Base-by-base conservation (phyloP, 2,329 filamentous ascomycete species). In the Drechslerella coelobrocha region DNA sequence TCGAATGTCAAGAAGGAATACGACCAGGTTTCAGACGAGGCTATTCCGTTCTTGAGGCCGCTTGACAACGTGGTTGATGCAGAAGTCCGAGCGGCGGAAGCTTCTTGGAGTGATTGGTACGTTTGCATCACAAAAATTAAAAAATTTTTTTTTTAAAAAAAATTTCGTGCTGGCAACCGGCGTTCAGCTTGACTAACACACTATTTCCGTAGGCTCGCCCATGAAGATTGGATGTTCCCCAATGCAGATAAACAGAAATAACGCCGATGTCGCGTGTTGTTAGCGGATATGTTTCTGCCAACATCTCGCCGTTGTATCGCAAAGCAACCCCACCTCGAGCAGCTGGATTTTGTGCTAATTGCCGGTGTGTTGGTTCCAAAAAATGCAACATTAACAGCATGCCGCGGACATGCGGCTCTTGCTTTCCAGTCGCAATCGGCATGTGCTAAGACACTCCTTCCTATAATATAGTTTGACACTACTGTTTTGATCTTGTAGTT, bases 1-100 rank as follows among this genome's bases (percentile, higher is more conserved):
- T 84, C 91, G 19, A 87, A 86, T 56, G 92, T 96, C 76, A 97
- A 97, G 81, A 85, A 87, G 63, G 88, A 91, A 75, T 99, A 97
- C 79, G 94, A 97, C 78, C 91, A 93, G 83, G 85, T 84, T 1
- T 87, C 88, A 2, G 85, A 91, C 60, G 92, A 97, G 81, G 89
- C 86, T 1, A 86, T 96, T 0, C 94, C 94, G 0, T 97, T 96
- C 78, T 81, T 97, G 75, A 87, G 88, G 74, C 92, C 93, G 2
- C 81, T 97, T n/a, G 87, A 89, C 75, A 85, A 87, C 60, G 87
- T 89, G 0, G 85, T 86, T 6, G 87, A 93, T 76, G 85, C 86
- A 21, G 94, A 97, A 80, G 90, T 97, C 72, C 85, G 90, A 72
- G 85, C 82, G 12, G 92, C 92, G 0, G 93, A 97, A 80, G 84